These are phyloP conservation scores for Vitis labrusca DNA, from an alignment of 164 flowering plant genomes.

Conservation along the genomic window DNA sequence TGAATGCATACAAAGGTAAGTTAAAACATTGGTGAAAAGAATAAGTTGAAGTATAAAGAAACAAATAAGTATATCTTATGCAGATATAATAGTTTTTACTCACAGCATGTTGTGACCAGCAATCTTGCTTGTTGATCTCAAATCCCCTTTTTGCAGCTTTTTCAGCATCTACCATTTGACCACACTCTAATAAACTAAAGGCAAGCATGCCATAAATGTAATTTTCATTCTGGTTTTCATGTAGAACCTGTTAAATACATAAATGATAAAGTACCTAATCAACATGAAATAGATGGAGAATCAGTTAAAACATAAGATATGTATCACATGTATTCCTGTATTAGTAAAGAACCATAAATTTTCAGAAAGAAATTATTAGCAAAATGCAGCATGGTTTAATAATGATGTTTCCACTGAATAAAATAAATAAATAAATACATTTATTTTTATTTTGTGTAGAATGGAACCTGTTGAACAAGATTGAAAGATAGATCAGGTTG, in stretches of 20 bases:
- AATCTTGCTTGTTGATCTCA: slow-evolving; percentile 68
- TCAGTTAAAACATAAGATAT: background rate
- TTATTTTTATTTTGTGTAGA: background rate
- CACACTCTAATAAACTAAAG: slow-evolving; percentile 84
- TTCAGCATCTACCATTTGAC: slow-evolving; percentile 73
- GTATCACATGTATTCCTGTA: background rate
- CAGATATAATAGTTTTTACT: slow-evolving; percentile 28
- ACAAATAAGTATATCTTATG: background rate
- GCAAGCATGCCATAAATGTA: slow-evolving; percentile 91
- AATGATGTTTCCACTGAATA: background rate
- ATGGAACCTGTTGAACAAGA: slow-evolving; percentile 69
- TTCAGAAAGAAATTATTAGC: background rate
- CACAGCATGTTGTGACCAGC: slow-evolving; percentile 90
- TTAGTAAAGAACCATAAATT: background rate
- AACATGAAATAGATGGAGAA: background rate
- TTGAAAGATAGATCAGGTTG: slow-evolving; percentile 62
- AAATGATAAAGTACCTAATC: background rate
- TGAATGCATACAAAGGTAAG: too few relatives aligned
- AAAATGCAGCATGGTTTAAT: background rate
- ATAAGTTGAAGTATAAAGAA: too few relatives aligned
- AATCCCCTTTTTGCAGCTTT: slow-evolving; percentile 74
- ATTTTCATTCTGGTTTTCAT: slow-evolving; percentile 52
- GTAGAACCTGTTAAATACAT: slow-evolving; percentile 52
- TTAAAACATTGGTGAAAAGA: too few relatives aligned
- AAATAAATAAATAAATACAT: too few relatives aligned